These are phyloP conservation scores for Hypoxylon rubiginosum DNA, from an alignment of 2,329 filamentous ascomycete species.

Conservation along the genomic window DNA sequence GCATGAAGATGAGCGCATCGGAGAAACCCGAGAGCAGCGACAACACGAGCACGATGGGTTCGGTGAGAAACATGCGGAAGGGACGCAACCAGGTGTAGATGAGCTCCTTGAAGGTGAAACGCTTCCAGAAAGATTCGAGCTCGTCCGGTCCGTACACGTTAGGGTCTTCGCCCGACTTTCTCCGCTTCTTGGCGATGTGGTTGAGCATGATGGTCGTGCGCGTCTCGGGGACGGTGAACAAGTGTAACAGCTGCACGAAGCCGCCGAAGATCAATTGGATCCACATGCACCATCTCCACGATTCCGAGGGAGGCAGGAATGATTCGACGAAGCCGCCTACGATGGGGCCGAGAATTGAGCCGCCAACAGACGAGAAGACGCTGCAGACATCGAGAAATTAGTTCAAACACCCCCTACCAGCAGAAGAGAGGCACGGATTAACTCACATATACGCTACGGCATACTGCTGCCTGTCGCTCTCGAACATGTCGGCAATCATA, in stretches of 20 bases:
- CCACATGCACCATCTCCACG: conserved; percentile 81
- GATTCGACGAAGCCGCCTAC: conserved; percentile 80
- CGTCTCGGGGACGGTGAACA: conserved; percentile 81
- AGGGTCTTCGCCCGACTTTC: conserved; percentile 69
- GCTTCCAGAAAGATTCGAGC: conserved; percentile 61
- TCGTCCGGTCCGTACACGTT: conserved; percentile 82
- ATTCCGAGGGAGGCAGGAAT: conserved; percentile 62
- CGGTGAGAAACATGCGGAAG: conserved; percentile 73
- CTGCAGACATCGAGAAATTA: conserved; percentile 28
- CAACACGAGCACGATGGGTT: conserved; percentile 73
- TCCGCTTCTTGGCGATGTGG: conserved; percentile 79
- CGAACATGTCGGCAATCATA: conserved; percentile 82
- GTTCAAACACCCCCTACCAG: background rate
- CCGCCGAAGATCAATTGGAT: conserved; percentile 85
- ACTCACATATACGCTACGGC: conserved; percentile 76
- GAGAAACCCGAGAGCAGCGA: conserved; percentile 74
- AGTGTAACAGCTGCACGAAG: conserved; percentile 75
- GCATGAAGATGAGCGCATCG: conserved; percentile 76
- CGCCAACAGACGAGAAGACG: conserved; percentile 84
- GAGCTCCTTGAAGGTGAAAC: conserved; percentile 58
- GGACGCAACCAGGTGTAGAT: conserved; percentile 69
- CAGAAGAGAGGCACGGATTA: background rate
- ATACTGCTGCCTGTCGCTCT: conserved; percentile 78
- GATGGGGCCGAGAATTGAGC: conserved; percentile 81
- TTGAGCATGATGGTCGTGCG: conserved; percentile 83